phyloP scores from a whole-genome alignment of 192 early-diverging fungal genomes.

The Podila horticola region DNA sequence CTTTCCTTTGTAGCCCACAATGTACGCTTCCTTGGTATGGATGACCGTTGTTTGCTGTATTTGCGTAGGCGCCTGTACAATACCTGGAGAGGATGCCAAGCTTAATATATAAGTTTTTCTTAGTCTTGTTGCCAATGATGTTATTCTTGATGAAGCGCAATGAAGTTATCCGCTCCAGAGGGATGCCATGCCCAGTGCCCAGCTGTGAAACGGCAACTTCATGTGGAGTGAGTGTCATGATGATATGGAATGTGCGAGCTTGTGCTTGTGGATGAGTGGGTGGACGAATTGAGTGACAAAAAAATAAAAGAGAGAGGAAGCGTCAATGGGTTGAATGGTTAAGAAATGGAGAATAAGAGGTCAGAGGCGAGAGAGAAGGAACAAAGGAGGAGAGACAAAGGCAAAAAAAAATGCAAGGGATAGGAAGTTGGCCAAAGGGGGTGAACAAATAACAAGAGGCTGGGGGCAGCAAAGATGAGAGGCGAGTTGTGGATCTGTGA shows the following conservation, averaged over 20 bases:
- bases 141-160: slow-evolving; percentile 84
- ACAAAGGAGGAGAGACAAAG: neutral
- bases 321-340: neutral
- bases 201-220: slow-evolving; percentile 64
- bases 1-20: too few relatives aligned
- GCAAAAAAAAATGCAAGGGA: neutral
- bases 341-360: neutral
- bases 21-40: too few relatives aligned
- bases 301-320: neutral
- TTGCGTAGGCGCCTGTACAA: neutral
- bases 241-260: neutral
- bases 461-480: neutral
- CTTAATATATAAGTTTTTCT: slow-evolving; percentile 78
- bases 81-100: slow-evolving; percentile 72
- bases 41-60: neutral
- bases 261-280: neutral
- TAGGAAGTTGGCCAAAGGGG: too few relatives aligned
- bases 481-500: neutral
- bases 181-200: slow-evolving; percentile 41
- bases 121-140: slow-evolving; percentile 84
- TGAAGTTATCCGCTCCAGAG: slow-evolving; percentile 57
- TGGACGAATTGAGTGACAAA: too few relatives aligned
- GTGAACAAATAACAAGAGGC: neutral
- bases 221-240: slow-evolving; percentile 64
- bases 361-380: neutral